These are phyloP conservation scores for Jatropha curcas DNA, from an alignment of 345 rosid genomes.

Conservation along the genomic window DNA sequence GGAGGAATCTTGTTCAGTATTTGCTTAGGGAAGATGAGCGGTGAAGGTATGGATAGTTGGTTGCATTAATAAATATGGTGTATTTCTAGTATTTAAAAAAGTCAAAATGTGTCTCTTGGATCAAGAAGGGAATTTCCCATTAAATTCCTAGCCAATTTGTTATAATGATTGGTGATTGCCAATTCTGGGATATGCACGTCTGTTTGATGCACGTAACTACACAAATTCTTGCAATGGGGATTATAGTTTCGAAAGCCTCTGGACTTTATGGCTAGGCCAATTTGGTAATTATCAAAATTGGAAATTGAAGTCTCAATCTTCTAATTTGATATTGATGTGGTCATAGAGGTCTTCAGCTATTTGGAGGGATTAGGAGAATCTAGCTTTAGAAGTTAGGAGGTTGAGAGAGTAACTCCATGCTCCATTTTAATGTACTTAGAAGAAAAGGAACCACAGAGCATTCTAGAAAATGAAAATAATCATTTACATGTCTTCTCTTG, in stretches of 20 bases:
- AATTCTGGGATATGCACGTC: neutral
- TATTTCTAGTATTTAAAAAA: neutral
- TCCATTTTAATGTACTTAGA: neutral
- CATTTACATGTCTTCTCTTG: neutral
- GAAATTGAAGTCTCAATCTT: neutral
- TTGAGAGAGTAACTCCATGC: neutral
- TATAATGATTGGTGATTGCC: neutral
- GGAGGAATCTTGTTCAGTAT: constrained; percentile 77
- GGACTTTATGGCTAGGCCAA: neutral
- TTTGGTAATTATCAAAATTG: neutral
- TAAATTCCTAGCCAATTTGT: neutral
- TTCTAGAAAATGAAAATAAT: neutral
- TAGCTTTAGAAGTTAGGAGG: neutral
- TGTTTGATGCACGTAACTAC: neutral
- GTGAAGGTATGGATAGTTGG: constrained; percentile 45
- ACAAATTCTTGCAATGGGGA: neutral
- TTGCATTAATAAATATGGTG: neutral
- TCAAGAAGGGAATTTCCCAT: neutral
- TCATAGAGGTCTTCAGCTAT: neutral
- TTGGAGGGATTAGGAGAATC: too few relatives aligned
- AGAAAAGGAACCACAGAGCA: neutral
- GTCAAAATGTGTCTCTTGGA: neutral
- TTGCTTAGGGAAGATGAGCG: constrained; percentile 49
- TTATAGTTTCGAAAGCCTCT: neutral
- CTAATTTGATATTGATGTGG: neutral